Conservation (phyloP, 1,284 basidiomycete genomes). For the Volvariella volvacea region DNA sequence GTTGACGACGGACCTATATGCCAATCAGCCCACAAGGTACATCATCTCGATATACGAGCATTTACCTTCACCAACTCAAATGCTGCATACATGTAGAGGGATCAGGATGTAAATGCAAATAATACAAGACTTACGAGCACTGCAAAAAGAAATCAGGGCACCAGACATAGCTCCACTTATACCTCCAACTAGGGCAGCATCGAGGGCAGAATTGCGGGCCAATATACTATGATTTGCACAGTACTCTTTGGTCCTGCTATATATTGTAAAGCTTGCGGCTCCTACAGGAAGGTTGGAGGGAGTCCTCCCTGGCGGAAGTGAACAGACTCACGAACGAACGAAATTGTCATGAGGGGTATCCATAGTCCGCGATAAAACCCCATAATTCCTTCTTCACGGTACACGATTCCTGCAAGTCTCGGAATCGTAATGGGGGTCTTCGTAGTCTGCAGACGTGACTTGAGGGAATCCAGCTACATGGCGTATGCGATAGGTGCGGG, state of each 20-base stretch:
- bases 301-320: too few relatives aligned
- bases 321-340: conserved; percentile 79
- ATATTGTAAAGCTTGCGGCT: conserved; percentile 90
- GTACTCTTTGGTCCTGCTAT: conserved; percentile 81
- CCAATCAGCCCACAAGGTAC: neutral
- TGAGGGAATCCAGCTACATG: conserved; percentile 74
- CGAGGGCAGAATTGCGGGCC: conserved; percentile 49
- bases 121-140: conserved; percentile 61
- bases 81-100: conserved; percentile 35
- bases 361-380: conserved; percentile 90
- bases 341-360: conserved; percentile 95
- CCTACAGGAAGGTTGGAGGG: conserved; percentile 31
- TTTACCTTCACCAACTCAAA: conserved; percentile 94
- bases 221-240: conserved; percentile 61
- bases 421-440: conserved; percentile 72
- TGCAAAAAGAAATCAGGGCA: conserved; percentile 75
- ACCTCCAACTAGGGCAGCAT: conserved; percentile 72
- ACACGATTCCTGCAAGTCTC: conserved; percentile 65
- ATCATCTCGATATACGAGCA: conserved; percentile 1
- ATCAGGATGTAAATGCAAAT: conserved; percentile 8
- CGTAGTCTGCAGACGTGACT: conserved; percentile 85
- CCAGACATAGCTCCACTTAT: conserved; percentile 80
- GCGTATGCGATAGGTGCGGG: neutral
- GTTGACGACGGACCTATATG: conserved; percentile 74
- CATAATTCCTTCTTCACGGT: conserved; percentile 85